A percentile compares a stretch with the other conserved stretches of the same genome.
These are phyloP conservation scores for Hydnomerulius pinastri DNA, from an alignment of 768 basidiomycete genomes.

Conservation along the genomic window DNA sequence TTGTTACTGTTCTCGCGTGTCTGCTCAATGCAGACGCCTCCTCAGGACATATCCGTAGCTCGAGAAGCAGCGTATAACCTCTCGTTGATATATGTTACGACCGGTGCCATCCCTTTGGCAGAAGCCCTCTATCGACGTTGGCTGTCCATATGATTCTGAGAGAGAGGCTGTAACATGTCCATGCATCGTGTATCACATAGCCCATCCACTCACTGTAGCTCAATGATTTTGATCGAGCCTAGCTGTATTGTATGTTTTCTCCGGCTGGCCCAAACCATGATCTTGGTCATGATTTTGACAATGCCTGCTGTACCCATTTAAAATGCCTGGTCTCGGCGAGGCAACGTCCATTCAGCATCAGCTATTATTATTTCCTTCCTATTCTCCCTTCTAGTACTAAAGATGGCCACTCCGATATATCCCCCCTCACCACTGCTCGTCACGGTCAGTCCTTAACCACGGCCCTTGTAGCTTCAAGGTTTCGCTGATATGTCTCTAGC, in stretches of 20 bases:
- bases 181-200: slow-evolving; percentile 1
- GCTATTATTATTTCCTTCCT: neutral
- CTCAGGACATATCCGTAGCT: slow-evolving; percentile 56
- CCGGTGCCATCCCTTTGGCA: slow-evolving; percentile 73
- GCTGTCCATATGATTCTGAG: slow-evolving; percentile 64
- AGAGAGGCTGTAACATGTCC: neutral
- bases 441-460: slow-evolving; percentile 4
- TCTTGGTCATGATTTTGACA: slow-evolving; percentile 8
- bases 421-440: slow-evolving; percentile 16
- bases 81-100: slow-evolving; percentile 76
- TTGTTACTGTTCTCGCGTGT: neutral
- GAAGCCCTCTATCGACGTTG: slow-evolving; percentile 73
- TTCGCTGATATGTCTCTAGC: slow-evolving; percentile 4
- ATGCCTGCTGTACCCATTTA: neutral
- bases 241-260: neutral
- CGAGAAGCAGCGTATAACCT: slow-evolving; percentile 89
- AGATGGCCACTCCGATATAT: slow-evolving; percentile 11
- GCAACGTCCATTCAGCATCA: neutral
- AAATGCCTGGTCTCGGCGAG: neutral
- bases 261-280: neutral
- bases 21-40: neutral
- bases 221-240: slow-evolving; percentile 5
- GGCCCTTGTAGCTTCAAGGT: no score
- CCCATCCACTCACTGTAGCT: slow-evolving; percentile 1
- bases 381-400: neutral